Evolutionary conservation across 768 basidiomycete species (phyloP).

Genomic region (Leucogyrophana mollusca): DNA sequence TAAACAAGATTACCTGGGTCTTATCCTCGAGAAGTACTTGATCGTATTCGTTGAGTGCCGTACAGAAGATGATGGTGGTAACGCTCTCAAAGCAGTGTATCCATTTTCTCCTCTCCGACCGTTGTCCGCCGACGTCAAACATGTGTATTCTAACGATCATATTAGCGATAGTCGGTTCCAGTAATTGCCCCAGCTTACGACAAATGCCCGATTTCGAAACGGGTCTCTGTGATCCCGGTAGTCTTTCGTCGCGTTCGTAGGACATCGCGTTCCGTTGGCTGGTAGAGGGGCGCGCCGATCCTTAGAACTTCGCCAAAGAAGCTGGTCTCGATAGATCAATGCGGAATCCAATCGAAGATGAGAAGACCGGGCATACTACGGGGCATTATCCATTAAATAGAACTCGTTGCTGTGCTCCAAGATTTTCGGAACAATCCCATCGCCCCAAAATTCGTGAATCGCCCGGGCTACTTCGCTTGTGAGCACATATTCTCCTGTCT

Average conservation of each 20-base stretch:
- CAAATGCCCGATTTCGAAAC: slow-evolving; percentile 68
- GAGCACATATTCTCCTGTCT: slow-evolving; percentile 44
- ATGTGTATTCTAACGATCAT: slow-evolving; percentile 49
- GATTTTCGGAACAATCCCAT: slow-evolving; percentile 52
- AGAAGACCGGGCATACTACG: slow-evolving; percentile 57
- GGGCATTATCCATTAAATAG: slow-evolving; percentile 93
- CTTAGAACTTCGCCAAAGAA: slow-evolving; percentile 84
- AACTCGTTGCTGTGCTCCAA: slow-evolving; percentile 71
- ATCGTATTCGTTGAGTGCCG: slow-evolving; percentile 73
- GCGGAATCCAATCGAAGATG: background rate
- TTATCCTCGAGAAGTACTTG: slow-evolving; percentile 66
- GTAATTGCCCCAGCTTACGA: slow-evolving; percentile 38
- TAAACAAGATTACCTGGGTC: slow-evolving; percentile 23
- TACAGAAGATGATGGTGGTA: slow-evolving; percentile 78
- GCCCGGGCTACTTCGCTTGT: slow-evolving; percentile 64
- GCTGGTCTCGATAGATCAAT: slow-evolving; percentile 34
- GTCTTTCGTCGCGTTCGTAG: slow-evolving; percentile 87
- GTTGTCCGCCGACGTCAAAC: slow-evolving; percentile 81
- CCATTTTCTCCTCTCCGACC: slow-evolving; percentile 82
- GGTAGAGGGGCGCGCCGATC: slow-evolving; percentile 78
- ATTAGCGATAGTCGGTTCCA: no score
- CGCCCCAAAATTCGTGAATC: slow-evolving; percentile 67
- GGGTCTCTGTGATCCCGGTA: slow-evolving; percentile 89
- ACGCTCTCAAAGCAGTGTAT: slow-evolving; percentile 80
- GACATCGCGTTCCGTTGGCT: slow-evolving; percentile 87